Base-by-base conservation (phyloP, 2,329 filamentous ascomycete species). In the Nothophoma quercina region DNA sequence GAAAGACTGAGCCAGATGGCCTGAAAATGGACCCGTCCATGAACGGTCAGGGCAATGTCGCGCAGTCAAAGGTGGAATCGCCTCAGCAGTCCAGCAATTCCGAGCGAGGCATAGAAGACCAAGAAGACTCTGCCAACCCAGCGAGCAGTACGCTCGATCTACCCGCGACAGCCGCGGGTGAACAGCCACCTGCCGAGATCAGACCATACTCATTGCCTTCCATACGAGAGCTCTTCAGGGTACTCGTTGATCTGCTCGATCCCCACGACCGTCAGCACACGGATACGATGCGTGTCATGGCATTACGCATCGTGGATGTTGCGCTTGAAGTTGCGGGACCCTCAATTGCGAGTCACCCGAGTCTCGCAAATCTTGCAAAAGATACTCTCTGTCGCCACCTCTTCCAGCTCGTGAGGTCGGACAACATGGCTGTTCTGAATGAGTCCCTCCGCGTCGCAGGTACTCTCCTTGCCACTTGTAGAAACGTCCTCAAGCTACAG, bases 221-320 rank as follows among this genome's bases (percentile, higher is more conserved):
- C 2, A 97, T 99, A 62, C 83, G 93, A 60, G 96, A 99, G 72
- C 83, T 99, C 0, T 96, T 99, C 71, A 83, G 95, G 45, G 95
- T 98, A 33, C 79, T 99, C 21, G 93, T 98, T 35, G 93, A 96
- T 72, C 87, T 99, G 13, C 78, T 99, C 21, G 92, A 99, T 69
- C 95, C 96, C 1, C 90, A 96, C 68, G 93, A 98, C 74, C 88
- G 86, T 44, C 90, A 93, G 64, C 91, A 97, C 73, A 96, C 92
- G 2, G 95, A 99, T 70, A 88, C 91, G 1, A 95, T 98, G 88
- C 86, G 93, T 63, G 91, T 99, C 32, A 99, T 99, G 93, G 95
- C 95, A 15, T 78, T 99, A 60, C 87, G 95, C 34, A 98, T 99
- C 59, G 95, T 99, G 48, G 95, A 99, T 72, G 95, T 99, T 35